These are phyloP conservation scores for Artomyces pyxidatus DNA, from an alignment of 768 basidiomycete species.

Conservation along the genomic window DNA sequence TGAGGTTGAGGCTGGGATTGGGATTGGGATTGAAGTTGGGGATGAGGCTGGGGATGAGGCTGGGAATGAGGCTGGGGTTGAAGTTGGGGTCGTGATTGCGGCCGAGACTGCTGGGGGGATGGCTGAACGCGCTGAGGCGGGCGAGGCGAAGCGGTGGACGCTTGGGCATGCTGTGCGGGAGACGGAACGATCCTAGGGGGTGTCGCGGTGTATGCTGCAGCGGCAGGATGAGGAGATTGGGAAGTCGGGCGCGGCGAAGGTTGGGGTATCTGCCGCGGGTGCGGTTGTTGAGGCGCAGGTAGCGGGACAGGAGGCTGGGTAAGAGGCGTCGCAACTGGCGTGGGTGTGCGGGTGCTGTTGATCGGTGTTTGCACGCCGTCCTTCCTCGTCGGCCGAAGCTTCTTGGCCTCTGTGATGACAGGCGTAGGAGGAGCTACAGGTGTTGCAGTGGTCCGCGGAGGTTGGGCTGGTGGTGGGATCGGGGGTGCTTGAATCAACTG, in stretches of 20 bases:
- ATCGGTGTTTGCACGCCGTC: neutral
- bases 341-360: neutral
- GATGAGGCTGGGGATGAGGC: slow-evolving; percentile 12
- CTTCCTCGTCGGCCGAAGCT: neutral
- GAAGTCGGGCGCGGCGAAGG: slow-evolving; percentile 1
- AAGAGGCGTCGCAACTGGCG: neutral
- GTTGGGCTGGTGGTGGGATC: slow-evolving; percentile 11
- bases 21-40: slow-evolving; percentile 2
- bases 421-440: neutral
- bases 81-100: slow-evolving; percentile 3
- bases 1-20: slow-evolving; percentile 18
- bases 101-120: slow-evolving; percentile 17
- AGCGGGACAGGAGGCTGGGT: neutral
- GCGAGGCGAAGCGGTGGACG: neutral
- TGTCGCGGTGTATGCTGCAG: neutral
- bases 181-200: neutral
- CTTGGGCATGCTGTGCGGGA: neutral
- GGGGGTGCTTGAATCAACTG: slow-evolving; percentile 4
- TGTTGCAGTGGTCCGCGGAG: slow-evolving; percentile 13
- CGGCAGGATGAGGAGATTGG: slow-evolving; percentile 2
- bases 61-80: slow-evolving; percentile 16
- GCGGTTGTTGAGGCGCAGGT: neutral
- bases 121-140: no score
- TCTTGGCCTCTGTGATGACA: neutral
- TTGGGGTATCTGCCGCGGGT: neutral